A percentile compares a stretch with the other conserved stretches of the same genome.
Evolutionary conservation across 2,329 filamentous ascomycete genomes (phyloP).

Genomic region (Coleophoma crateriformis): DNA sequence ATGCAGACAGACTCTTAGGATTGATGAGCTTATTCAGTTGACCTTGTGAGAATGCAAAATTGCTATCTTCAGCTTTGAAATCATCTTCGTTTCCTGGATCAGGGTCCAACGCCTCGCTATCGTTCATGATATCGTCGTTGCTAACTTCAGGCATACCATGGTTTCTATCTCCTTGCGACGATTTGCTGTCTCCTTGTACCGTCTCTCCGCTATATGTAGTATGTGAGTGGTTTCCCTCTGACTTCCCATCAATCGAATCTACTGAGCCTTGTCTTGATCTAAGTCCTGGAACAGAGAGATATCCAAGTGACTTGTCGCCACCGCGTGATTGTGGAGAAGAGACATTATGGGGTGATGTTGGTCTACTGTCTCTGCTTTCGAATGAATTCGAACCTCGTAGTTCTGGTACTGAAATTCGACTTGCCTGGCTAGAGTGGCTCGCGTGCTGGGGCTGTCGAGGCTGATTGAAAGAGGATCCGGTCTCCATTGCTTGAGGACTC

Average conservation of each 20-base stretch:
- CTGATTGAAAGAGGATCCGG: constrained; percentile 8
- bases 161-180: constrained; percentile 34
- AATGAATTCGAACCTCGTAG: constrained; percentile 48
- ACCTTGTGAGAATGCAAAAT: constrained; percentile 68
- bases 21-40: constrained; percentile 74
- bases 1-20: constrained; percentile 70
- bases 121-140: constrained; percentile 46
- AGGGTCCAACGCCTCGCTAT: constrained; percentile 38
- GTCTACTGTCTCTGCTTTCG: constrained; percentile 54
- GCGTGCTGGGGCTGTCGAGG: constrained; percentile 11
- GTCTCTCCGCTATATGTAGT: constrained; percentile 30
- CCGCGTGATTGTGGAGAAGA: constrained; percentile 51
- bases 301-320: constrained; percentile 42
- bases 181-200: constrained; percentile 40
- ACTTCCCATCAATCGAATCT: constrained; percentile 50
- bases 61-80: constrained; percentile 62
- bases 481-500: constrained; percentile 27
- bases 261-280: constrained; percentile 60
- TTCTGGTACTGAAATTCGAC: constrained; percentile 33
- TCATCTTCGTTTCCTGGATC: constrained; percentile 68
- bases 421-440: constrained; percentile 20
- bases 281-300: constrained; percentile 57
- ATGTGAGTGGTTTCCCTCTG: constrained; percentile 38
- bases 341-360: constrained; percentile 62
- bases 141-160: constrained; percentile 31